Base-by-base conservation (phyloP, 2,329 filamentous ascomycete genomes). In the Fusarium redolens region DNA sequence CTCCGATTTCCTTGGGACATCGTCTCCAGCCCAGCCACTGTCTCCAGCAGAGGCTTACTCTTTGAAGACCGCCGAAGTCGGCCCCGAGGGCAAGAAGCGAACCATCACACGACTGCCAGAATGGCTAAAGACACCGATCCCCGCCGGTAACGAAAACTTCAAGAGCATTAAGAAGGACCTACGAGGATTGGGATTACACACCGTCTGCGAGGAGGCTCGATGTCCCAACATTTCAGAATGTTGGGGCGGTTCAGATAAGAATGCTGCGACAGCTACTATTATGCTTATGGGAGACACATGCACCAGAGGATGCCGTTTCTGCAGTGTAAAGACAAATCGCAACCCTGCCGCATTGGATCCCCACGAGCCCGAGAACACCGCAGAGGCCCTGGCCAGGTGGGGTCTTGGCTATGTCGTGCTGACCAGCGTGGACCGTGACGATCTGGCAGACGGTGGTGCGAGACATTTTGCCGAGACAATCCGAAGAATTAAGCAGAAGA, bases 201-300 rank as follows among this genome's bases (percentile, higher is more conserved):
- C 96, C 8, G 96, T 99, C 20, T 99, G 96, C 83, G 96, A 99
- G 84, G 96, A 99, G 85, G 96, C 96, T 3, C 91, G 95, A 74
- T 99, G 96, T 83, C 96, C 96, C 69, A 99, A 99, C 83, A 97
- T 99, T 69, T 95, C 93, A 72, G 96, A 98, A 81, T 99, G 96
- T 86, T 99, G 96, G 96, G 96, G 96, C 69, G 96, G 96, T 38
- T 91, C 88, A 79, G 90, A 92, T 81, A 97, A 97, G 85, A 92
- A 91, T 74, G 92, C 94, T 31, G 96, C 96, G 8, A 99, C 96
- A 37, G 96, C 96, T 5, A 99, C 96, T 15, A 98, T 99, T 83
- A 99, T 99, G 96, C 86, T 99, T 52, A 98, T 98, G 95, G 96
- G 96, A 73, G 96, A 99, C 82, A 98, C 96, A 13, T 99, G 96